These are phyloP conservation scores for Annulohypoxylon maeteangense DNA, from an alignment of 495 filamentous ascomycete genomes.

Conservation along the genomic window DNA sequence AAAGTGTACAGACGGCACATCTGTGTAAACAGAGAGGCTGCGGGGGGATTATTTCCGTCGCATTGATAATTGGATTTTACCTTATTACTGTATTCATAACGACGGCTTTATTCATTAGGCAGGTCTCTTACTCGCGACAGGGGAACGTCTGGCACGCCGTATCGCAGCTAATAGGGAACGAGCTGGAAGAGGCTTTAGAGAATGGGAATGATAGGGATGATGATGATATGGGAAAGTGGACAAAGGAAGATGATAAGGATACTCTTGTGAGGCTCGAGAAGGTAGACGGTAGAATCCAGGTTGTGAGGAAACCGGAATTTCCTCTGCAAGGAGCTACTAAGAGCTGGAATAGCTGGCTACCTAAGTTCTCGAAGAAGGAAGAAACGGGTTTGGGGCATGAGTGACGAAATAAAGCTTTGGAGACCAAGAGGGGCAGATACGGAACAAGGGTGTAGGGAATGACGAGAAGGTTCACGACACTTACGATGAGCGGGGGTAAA, in stretches of 20 bases:
- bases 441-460: too few species aligned
- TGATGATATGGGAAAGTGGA: neutral
- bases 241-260: neutral
- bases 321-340: neutral
- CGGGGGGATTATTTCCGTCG: neutral
- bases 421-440: too few species aligned
- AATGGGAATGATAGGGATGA: neutral
- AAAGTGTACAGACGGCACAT: neutral
- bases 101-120: neutral
- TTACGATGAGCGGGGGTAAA: too few species aligned
- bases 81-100: neutral
- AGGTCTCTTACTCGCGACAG: neutral
- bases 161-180: neutral
- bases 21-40: neutral
- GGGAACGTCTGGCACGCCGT: neutral
- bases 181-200: neutral
- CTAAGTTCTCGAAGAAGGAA: neutral
- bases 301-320: neutral
- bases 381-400: too few species aligned
- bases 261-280: neutral
- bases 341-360: neutral
- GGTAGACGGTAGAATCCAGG: neutral
- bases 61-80: neutral
- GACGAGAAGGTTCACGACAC: too few species aligned
- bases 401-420: too few species aligned